Percentiles rank a stretch among this genome's conserved stretches.
Conservation (phyloP, 2,329 filamentous ascomycete genomes). For the Botryosphaeria dothidea region DNA sequence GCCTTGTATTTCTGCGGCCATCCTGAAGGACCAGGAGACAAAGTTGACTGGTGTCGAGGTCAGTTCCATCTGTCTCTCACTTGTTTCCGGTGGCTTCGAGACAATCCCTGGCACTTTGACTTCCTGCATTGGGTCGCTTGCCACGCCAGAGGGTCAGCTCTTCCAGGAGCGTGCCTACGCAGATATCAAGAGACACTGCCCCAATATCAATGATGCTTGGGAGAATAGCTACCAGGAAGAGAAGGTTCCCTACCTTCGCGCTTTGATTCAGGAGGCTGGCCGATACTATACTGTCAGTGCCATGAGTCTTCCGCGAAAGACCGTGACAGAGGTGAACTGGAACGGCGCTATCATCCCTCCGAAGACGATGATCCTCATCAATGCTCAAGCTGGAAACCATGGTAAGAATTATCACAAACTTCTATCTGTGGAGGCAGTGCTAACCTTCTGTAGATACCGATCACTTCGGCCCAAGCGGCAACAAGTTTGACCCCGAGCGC, state of each 20-base stretch:
- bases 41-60: constrained; percentile 56
- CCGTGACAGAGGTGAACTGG: constrained; percentile 53
- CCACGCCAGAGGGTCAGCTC: constrained; percentile 49
- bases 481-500: constrained; percentile 51
- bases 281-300: constrained; percentile 56
- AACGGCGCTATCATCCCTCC: constrained; percentile 53
- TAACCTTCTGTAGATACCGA: constrained; percentile 40
- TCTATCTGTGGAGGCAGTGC: background rate
- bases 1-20: constrained; percentile 56
- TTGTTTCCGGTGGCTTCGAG: constrained; percentile 57
- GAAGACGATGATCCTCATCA: constrained; percentile 57
- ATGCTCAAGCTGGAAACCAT: constrained; percentile 58
- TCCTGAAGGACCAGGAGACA: constrained; percentile 56
- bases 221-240: constrained; percentile 46
- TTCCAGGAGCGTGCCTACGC: constrained; percentile 56
- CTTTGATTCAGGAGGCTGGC: constrained; percentile 55
- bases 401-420: constrained; percentile 36
- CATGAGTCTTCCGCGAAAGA: constrained; percentile 56
- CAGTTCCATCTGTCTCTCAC: constrained; percentile 53
- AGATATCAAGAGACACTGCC: constrained; percentile 53
- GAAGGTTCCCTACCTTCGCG: constrained; percentile 50
- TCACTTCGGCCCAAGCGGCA: constrained; percentile 50
- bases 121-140: constrained; percentile 52
- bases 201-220: constrained; percentile 51
- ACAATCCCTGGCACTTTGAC: constrained; percentile 58